Base-by-base conservation (phyloP, 2,329 filamentous ascomycete genomes). In the Colletotrichum acutatum region DNA sequence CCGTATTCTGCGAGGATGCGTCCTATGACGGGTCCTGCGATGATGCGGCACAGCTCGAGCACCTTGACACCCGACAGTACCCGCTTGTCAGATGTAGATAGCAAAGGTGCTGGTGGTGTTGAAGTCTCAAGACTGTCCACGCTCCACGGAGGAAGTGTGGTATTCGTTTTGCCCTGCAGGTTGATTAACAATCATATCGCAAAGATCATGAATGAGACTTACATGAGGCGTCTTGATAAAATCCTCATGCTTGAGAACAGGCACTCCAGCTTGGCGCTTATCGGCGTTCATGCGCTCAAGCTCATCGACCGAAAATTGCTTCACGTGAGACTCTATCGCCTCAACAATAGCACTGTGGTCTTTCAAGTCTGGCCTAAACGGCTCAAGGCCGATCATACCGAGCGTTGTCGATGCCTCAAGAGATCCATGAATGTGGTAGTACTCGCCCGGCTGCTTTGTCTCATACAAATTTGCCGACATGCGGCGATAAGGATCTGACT, bases 391-490 rank as follows among this genome's bases (percentile, higher is more conserved):
- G 76, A 94, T 88, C 92, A 94, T 94, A 57, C 88, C 86, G 32
- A 94, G 82, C 0, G 92, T 93, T 8, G 88, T 91, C 11, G 89
- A 91, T 4, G 93, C 92, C 76, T 94, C 92, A 0, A 95, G 82
- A 0, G 92, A 94, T 57, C 93, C 92, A 78, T 94, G 93, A 30
- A 94, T 92, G 77, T 95, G 93, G 78, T 93, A 95, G 77, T 90
- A 94, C 78, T 92, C 86, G n/a, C 88, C 89, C 1, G 85, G 82
- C n/a, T 85, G 87, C 78, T 90, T 91, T 9, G 92, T 94, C 77
- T 88, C 86, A 81, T 94, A 94, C 1, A 94, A 82, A 74, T 94
- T 94, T 16, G 92, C 92, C 12, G 92, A 93, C 81, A 94, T 86
- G 74, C 93, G 90, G 11, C 93, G 89, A 78, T 95, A 95, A 7